These are phyloP conservation scores for Claviceps sorghi DNA, from an alignment of 2,329 filamentous ascomycete species.

Conservation along the genomic window DNA sequence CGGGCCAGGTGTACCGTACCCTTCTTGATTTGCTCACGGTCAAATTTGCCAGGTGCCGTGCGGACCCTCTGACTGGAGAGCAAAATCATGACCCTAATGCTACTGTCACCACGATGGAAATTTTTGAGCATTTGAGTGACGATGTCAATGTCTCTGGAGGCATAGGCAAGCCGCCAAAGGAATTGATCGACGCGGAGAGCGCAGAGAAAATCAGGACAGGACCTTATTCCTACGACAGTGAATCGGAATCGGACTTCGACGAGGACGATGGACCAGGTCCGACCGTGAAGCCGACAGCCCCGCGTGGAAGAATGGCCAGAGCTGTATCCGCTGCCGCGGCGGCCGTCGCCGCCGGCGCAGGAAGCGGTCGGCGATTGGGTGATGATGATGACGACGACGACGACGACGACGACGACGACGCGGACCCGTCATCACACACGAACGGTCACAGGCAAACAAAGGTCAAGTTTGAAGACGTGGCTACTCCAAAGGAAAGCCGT, in stretches of 20 bases:
- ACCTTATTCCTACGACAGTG: slow-evolving; percentile 18
- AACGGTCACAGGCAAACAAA: slow-evolving; percentile 25
- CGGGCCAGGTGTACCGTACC: slow-evolving; percentile 62
- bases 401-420: neutral
- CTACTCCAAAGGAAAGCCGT: slow-evolving; percentile 27
- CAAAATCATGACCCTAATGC: slow-evolving; percentile 16
- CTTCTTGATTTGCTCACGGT: slow-evolving; percentile 58
- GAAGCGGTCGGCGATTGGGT: slow-evolving; percentile 17
- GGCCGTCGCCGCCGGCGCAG: neutral
- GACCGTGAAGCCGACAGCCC: neutral
- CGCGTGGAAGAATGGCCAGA: slow-evolving; percentile 5
- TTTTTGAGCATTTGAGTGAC: slow-evolving; percentile 39
- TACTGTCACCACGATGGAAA: slow-evolving; percentile 37
- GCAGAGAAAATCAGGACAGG: slow-evolving; percentile 34
- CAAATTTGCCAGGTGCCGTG: slow-evolving; percentile 51
- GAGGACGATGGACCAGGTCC: slow-evolving; percentile 9
- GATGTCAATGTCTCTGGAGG: slow-evolving; percentile 39
- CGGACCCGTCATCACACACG: slow-evolving; percentile 14
- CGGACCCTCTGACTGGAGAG: slow-evolving; percentile 31
- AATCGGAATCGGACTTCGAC: slow-evolving; percentile 21
- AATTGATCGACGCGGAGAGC: slow-evolving; percentile 30
- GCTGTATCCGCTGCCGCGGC: slow-evolving; percentile 2
- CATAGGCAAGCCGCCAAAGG: slow-evolving; percentile 39
- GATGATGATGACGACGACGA: slow-evolving; percentile 11
- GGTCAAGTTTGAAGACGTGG: slow-evolving; percentile 38